phyloP scores from a whole-genome alignment of 73 alveolate species.

The Paramecium sexaurelia region DNA sequence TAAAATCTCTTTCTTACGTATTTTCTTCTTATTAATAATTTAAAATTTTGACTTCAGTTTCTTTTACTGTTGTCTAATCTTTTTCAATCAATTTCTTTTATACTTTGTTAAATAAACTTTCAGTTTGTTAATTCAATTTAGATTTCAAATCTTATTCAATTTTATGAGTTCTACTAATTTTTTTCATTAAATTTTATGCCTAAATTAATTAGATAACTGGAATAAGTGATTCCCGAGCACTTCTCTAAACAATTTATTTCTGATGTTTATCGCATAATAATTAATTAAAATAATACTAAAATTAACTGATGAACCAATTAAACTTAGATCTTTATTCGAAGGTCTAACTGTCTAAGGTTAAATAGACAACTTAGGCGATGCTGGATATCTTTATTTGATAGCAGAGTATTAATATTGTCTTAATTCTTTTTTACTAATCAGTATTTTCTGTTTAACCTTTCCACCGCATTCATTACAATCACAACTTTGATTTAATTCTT shows the following conservation, averaged over 20 bases:
- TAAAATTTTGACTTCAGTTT: not conserved
- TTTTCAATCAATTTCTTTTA: not conserved
- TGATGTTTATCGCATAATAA: not conserved
- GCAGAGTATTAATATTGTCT: not conserved
- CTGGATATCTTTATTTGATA: not conserved
- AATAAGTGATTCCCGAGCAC: not conserved
- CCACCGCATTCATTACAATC: constrained; percentile 11
- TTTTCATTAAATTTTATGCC: constrained; percentile 12
- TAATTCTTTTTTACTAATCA: not conserved
- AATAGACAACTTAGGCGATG: not conserved
- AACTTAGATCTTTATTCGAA: not conserved
- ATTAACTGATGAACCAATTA: not conserved
- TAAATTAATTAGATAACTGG: not conserved
- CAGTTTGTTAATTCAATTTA: not conserved
- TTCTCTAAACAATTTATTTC: not conserved
- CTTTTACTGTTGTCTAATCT: not conserved
- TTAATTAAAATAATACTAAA: not conserved
- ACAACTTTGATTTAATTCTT: not conserved
- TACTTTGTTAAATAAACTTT: not conserved
- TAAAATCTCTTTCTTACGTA: not conserved
- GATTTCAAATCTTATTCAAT: not conserved
- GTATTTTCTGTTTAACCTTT: not conserved
- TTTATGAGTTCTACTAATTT: constrained; percentile 7
- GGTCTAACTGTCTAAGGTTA: not conserved
- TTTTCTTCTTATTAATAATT: not conserved